Evolutionary conservation across 139 green algal species (phyloP), one percentile per base, ranked within the genome.

Genomic region (Chlorella ohadii): DNA sequence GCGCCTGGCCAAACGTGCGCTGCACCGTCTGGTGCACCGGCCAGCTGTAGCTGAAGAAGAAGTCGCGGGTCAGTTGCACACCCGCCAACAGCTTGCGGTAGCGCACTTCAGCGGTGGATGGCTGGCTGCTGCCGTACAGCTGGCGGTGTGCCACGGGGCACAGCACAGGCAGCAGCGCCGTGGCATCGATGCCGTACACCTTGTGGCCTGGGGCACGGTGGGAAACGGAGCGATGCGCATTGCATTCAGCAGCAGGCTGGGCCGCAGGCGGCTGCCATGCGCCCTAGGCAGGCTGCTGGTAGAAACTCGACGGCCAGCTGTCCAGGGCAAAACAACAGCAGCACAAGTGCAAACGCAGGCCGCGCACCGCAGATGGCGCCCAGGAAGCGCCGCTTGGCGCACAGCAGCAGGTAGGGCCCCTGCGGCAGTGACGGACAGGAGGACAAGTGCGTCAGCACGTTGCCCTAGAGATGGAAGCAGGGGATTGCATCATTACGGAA

Each of bases 11-110:
- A 75, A 88, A 80, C 78, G 94, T 96, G 59, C 83, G 67, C 89
- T 98, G 95, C 83, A 97, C 85, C 19, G 93, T 97, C 63, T 81
- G 57, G 28, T 88, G 91, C 12, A 98, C 83, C 57, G 87, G 86
- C 87, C 96, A 98, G 63, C 92, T 96, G 89, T 97, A 97, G 47
- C 81, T 93, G 89, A 97, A 99, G 89, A 96, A 98, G 83, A 99
- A 99, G 81, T 97, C 92, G 65, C 93, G 95, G 57, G 92, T 97
- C 3, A 98, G 90, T 87, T 97, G 93, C 61, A 99, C 90, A 15
- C 93, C 94, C 73, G 89, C 91, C 38, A 99, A 89, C 56, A 91
- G 56, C 86, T 95, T 95, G 28, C 92, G 91, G 86, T 96, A 95
- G 31, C 92, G 88, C 59, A 80, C 76, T 87, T 91, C 88, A 12